phyloP scores from a whole-genome alignment of 116 monocot species.

The Zostera marina region DNA sequence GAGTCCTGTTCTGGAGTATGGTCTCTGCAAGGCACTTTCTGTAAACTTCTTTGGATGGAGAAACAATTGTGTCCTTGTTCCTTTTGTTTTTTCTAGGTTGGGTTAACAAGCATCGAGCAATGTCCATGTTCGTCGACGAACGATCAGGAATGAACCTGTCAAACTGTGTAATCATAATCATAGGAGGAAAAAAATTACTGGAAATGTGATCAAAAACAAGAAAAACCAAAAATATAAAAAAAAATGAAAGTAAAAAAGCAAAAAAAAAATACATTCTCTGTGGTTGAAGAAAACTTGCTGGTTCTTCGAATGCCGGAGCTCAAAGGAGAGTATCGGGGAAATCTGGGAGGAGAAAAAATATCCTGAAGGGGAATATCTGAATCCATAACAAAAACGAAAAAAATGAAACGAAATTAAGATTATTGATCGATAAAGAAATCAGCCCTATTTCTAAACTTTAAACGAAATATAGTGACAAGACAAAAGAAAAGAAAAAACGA shows the following conservation, averaged over 20 bases:
- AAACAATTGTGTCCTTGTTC: conserved; percentile 13
- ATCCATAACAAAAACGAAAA: conserved; percentile 21
- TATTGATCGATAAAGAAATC: neutral
- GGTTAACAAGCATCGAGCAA: conserved; percentile 40
- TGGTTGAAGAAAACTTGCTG: neutral
- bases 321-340: neutral
- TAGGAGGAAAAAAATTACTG: too few relatives aligned
- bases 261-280: conserved; percentile 1
- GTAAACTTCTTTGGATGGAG: conserved; percentile 65
- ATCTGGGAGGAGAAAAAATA: neutral
- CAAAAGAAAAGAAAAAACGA: too few relatives aligned
- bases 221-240: too few relatives aligned
- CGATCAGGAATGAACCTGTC: conserved; percentile 80
- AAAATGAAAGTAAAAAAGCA: too few relatives aligned
- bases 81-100: conserved; percentile 43
- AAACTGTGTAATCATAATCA: conserved; percentile 13
- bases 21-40: conserved; percentile 41
- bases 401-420: neutral
- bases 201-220: too few relatives aligned
- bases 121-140: conserved; percentile 56
- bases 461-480: too few relatives aligned
- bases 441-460: too few relatives aligned
- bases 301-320: neutral
- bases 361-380: conserved; percentile 17
- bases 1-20: conserved; percentile 41